phyloP scores from a whole-genome alignment of 1,284 basidiomycete genomes.

The Ganoderma lingzhi region DNA sequence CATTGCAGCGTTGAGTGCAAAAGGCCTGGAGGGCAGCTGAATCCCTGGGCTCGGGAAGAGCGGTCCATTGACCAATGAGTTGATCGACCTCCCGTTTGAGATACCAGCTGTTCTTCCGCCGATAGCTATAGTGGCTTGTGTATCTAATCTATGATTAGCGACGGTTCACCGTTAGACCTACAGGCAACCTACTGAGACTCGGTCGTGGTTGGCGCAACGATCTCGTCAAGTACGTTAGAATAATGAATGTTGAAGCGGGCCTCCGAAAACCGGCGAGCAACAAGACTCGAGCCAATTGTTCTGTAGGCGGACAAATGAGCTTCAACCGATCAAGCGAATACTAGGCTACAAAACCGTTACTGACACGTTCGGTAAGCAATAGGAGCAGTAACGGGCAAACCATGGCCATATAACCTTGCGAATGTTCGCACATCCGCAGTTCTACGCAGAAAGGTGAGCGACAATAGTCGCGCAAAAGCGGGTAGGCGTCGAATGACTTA shows the following conservation, averaged over 20 bases:
- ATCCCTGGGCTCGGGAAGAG: background rate
- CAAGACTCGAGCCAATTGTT: background rate
- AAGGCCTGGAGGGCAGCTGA: background rate
- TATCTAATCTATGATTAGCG: background rate
- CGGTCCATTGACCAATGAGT: background rate
- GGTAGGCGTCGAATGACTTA: background rate
- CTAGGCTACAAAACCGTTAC: background rate
- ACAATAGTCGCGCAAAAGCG: too few species aligned
- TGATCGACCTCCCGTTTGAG: background rate
- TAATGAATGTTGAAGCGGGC: background rate
- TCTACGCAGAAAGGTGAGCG: background rate
- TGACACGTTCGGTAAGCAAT: background rate
- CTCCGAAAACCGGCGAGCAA: background rate
- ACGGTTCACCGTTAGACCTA: background rate
- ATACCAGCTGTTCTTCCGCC: too few species aligned
- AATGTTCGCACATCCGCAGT: background rate
- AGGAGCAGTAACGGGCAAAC: constrained; percentile 7
- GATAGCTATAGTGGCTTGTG: background rate
- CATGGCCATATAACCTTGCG: constrained; percentile 5
- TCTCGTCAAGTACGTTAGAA: background rate
- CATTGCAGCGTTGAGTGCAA: background rate
- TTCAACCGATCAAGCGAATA: too few species aligned
- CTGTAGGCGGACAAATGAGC: background rate
- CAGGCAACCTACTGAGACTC: background rate
- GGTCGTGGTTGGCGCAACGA: background rate